Percentiles rank a stretch among this genome's conserved stretches.
Evolutionary conservation across 257 asterid genomes (phyloP).

Genomic region (Eustoma russellianum): DNA sequence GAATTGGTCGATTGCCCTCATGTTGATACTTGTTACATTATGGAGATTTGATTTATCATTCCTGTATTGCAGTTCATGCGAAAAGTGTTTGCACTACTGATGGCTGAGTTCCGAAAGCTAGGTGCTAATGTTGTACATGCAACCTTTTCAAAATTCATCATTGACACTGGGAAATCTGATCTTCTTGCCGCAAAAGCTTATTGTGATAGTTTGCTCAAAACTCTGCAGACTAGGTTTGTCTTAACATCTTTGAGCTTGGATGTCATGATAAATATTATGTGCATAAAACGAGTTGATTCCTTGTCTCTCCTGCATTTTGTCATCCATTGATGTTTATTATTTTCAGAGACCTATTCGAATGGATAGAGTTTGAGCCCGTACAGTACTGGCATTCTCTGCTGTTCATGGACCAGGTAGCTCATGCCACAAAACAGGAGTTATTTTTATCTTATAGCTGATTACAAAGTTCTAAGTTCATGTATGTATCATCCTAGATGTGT

Average conservation of each 20-base stretch:
- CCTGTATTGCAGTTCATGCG: conserved; percentile 64
- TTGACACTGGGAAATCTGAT: conserved; percentile 88
- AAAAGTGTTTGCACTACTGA: conserved; percentile 81
- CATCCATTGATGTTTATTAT: conserved; percentile 1
- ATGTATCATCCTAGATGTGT: too few species aligned
- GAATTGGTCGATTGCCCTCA: too few species aligned
- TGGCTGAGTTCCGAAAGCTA: conserved; percentile 91
- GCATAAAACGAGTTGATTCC: conserved; percentile 1
- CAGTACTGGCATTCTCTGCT: conserved; percentile 94
- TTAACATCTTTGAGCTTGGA: not conserved
- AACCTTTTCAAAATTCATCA: conserved; percentile 69
- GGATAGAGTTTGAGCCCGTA: conserved; percentile 89
- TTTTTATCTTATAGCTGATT: too few species aligned
- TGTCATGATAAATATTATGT: too few species aligned
- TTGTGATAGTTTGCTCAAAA: conserved; percentile 80
- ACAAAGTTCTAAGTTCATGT: too few species aligned
- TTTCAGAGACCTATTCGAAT: conserved; percentile 83
- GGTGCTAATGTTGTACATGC: conserved; percentile 82
- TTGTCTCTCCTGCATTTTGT: conserved; percentile 10
- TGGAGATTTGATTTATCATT: not conserved
- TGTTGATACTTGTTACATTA: too few species aligned
- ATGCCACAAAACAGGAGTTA: too few species aligned
- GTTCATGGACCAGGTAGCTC: conserved; percentile 95
- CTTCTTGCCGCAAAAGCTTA: conserved; percentile 85
- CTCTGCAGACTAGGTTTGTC: conserved; percentile 68